Conservation (phyloP, 805 yeast species). For the Cyberlindnera nakhonratchasimensis region DNA sequence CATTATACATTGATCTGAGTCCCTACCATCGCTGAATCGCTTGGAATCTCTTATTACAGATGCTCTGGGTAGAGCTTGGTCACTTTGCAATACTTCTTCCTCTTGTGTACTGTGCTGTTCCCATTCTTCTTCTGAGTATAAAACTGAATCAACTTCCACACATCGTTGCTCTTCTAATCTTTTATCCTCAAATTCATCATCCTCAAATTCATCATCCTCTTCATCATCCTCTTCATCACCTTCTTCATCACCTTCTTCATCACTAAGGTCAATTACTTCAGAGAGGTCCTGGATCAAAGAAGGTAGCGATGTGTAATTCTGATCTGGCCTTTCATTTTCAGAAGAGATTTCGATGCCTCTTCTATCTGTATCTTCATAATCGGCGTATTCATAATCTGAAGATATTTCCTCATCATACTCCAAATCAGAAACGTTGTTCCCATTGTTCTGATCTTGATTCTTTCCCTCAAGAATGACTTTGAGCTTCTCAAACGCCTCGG, state of each 20-base stretch:
- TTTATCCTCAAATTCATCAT: conserved; percentile 1
- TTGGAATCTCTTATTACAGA: no score
- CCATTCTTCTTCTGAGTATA: no score
- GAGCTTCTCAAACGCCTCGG: conserved; percentile 27
- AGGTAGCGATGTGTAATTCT: background rate
- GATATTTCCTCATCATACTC: background rate
- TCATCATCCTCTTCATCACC: conserved; percentile 6
- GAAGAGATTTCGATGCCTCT: background rate
- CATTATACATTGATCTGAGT: no score
- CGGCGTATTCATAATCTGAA: background rate
- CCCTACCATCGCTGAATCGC: no score
- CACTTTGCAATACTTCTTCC: background rate
- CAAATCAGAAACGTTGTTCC: background rate
- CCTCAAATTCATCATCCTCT: conserved; percentile 1
- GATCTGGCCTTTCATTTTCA: background rate
- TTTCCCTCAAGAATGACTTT: conserved; percentile 14
- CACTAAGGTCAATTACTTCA: conserved; percentile 7
- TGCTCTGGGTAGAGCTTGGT: no score
- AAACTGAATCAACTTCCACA: no score
- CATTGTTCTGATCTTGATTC: background rate
- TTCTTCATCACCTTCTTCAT: conserved; percentile 6
- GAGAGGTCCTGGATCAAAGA: background rate
- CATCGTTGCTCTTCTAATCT: background rate
- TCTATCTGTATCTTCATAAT: background rate
- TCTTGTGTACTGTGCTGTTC: no score